A percentile compares a stretch with the other conserved stretches of the same genome.
These are phyloP conservation scores for Excoecaria cochinchinensis DNA, from an alignment of 345 rosid genomes.

Conservation along the genomic window DNA sequence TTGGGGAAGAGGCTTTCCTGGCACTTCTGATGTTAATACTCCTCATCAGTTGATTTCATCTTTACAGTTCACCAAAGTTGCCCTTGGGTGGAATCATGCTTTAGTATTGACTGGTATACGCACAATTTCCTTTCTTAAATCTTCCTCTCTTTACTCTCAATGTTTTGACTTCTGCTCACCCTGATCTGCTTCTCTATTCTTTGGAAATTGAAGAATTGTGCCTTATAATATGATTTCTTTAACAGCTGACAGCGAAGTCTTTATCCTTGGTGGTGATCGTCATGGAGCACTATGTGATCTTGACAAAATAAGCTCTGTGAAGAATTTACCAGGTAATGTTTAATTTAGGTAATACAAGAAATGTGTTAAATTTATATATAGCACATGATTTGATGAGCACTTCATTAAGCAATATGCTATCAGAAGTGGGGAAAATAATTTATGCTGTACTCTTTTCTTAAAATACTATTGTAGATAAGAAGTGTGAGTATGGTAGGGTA, in stretches of 20 bases:
- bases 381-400: not conserved
- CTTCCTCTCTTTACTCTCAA: not conserved
- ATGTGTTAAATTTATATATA: not conserved
- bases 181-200: not conserved
- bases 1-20: conserved; percentile 84
- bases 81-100: conserved; percentile 87
- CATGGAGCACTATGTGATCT: conserved; percentile 49
- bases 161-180: not conserved
- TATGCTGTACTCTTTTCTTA: not conserved
- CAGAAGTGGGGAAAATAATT: no score
- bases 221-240: not conserved
- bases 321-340: conserved; percentile 38
- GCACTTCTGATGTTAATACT: conserved; percentile 41
- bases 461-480: not conserved
- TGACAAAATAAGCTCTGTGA: conserved; percentile 36
- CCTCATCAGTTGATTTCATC: conserved; percentile 49
- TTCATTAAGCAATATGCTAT: not conserved
- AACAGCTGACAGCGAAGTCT: conserved; percentile 61
- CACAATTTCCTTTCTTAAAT: not conserved
- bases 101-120: conserved; percentile 56
- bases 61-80: conserved; percentile 39
- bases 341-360: not conserved
- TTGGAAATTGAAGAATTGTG: not conserved
- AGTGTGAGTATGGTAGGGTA: not conserved
- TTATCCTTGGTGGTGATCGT: conserved; percentile 61